Evolutionary conservation across 805 yeast species (phyloP).

Genomic region (Lachancea thermotolerans): DNA sequence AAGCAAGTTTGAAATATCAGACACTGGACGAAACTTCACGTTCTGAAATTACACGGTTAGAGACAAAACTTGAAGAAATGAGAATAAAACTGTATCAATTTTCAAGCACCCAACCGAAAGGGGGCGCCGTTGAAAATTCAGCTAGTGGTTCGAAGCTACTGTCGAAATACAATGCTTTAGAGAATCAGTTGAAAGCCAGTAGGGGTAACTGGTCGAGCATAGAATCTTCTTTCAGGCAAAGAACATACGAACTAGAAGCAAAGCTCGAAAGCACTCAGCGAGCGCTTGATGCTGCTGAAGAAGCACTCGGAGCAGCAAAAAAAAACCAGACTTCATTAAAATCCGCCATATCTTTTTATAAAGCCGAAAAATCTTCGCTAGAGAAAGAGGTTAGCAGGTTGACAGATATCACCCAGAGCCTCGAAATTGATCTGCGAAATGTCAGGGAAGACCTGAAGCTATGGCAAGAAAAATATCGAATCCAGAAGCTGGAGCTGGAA

Average conservation of each 20-base stretch:
- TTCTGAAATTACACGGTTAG: conserved; percentile 51
- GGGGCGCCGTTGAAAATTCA: conserved; percentile 8
- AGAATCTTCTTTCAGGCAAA: conserved; percentile 55
- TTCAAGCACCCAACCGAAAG: conserved; percentile 42
- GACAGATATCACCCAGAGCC: conserved; percentile 22
- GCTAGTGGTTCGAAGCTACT: conserved; percentile 34
- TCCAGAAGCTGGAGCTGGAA: conserved; percentile 21
- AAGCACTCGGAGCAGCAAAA: conserved; percentile 5
- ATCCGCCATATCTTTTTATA: neutral
- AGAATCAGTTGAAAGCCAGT: conserved; percentile 65
- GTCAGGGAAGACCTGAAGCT: conserved; percentile 25
- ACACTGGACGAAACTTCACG: conserved; percentile 29
- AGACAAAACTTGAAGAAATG: conserved; percentile 60
- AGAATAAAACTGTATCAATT: conserved; percentile 34
- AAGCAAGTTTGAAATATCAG: conserved; percentile 20
- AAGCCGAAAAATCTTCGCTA: conserved; percentile 21
- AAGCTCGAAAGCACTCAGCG: neutral
- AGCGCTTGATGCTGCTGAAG: neutral
- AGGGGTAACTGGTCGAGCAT: conserved; percentile 78
- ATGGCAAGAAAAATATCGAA: conserved; percentile 23
- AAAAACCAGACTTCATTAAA: conserved; percentile 15
- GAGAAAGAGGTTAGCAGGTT: conserved; percentile 27
- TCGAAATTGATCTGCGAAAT: conserved; percentile 16
- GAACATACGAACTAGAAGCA: conserved; percentile 1
- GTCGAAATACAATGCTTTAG: conserved; percentile 49